These are phyloP conservation scores for Trametes sanguinea DNA, from an alignment of 768 basidiomycete genomes.

Conservation along the genomic window DNA sequence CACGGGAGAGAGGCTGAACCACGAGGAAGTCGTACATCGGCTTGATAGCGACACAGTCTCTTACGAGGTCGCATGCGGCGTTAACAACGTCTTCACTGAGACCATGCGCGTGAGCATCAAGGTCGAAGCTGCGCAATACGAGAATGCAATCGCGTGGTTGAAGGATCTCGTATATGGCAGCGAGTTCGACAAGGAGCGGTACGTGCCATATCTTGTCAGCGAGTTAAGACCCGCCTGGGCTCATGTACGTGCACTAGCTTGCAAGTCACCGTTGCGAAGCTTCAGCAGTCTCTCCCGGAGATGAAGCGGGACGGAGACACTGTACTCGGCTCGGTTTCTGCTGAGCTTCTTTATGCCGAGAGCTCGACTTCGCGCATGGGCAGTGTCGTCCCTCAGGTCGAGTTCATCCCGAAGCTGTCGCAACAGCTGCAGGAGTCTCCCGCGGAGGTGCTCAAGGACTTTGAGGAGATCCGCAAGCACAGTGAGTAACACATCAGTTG, in stretches of 20 bases:
- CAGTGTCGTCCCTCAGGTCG: slow-evolving; percentile 70
- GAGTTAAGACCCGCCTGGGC: too few relatives aligned
- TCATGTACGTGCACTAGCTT: slow-evolving; percentile 48
- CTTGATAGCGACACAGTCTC: slow-evolving; percentile 91
- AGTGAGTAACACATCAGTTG: slow-evolving; percentile 47
- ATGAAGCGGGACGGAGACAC: slow-evolving; percentile 86
- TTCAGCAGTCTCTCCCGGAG: slow-evolving; percentile 87
- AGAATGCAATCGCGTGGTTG: slow-evolving; percentile 82
- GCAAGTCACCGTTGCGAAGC: slow-evolving; percentile 82
- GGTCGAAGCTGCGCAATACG: slow-evolving; percentile 81
- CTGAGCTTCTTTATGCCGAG: slow-evolving; percentile 65
- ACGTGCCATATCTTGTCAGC: slow-evolving; percentile 15
- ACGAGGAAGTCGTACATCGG: slow-evolving; percentile 89
- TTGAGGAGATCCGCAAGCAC: slow-evolving; percentile 70
- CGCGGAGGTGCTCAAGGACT: slow-evolving; percentile 65
- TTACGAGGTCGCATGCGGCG: slow-evolving; percentile 74
- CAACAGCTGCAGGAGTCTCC: slow-evolving; percentile 74
- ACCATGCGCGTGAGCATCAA: slow-evolving; percentile 74
- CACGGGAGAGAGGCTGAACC: slow-evolving; percentile 68
- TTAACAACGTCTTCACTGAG: slow-evolving; percentile 67
- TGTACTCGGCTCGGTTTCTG: slow-evolving; percentile 72
- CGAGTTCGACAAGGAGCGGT: slow-evolving; percentile 81
- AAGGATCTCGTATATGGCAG: slow-evolving; percentile 76
- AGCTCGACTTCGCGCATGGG: slow-evolving; percentile 68
- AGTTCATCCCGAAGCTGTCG: slow-evolving; percentile 76